A percentile compares a stretch with the other conserved stretches of the same genome.
Evolutionary conservation across 306 rosid genomes (phyloP).

Genomic region (Quillaja saponaria): DNA sequence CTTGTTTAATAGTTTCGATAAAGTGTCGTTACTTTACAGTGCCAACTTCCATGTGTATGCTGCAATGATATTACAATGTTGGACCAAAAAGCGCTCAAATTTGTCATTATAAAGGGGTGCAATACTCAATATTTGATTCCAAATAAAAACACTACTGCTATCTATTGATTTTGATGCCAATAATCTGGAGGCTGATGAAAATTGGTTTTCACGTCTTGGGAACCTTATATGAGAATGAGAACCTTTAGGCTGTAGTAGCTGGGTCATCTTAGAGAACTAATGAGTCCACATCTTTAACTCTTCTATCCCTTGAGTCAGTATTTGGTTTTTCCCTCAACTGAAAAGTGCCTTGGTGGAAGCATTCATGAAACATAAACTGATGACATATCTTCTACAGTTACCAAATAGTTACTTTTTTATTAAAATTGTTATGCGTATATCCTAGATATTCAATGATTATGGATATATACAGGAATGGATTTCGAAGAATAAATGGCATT

Average conservation of each 20-base stretch:
- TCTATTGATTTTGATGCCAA: slow-evolving; percentile 5
- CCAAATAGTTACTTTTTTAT: background rate
- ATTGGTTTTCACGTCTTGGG: background rate
- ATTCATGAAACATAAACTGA: slow-evolving; percentile 16
- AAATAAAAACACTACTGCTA: slow-evolving; percentile 9
- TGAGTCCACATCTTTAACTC: background rate
- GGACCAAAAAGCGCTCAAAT: too few relatives aligned
- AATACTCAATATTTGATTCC: slow-evolving; percentile 1
- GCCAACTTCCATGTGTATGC: background rate
- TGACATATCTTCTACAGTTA: slow-evolving; percentile 5
- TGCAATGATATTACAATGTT: too few relatives aligned
- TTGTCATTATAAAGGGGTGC: too few relatives aligned
- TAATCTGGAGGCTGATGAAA: background rate
- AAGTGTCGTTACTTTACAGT: background rate
- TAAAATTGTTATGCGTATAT: slow-evolving; percentile 22
- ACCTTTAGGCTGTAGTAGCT: slow-evolving; percentile 1
- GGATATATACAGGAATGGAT: slow-evolving; percentile 52
- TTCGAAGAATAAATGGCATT: slow-evolving; percentile 40
- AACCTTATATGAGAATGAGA: slow-evolving; percentile 1
- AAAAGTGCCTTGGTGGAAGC: background rate
- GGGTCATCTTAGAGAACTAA: slow-evolving; percentile 13
- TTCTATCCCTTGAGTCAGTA: background rate
- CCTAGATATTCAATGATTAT: background rate
- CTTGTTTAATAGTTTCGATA: background rate
- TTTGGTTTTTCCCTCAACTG: slow-evolving; percentile 7